phyloP scores from a whole-genome alignment of 106 monocot species.

The Acorus calamus region DNA sequence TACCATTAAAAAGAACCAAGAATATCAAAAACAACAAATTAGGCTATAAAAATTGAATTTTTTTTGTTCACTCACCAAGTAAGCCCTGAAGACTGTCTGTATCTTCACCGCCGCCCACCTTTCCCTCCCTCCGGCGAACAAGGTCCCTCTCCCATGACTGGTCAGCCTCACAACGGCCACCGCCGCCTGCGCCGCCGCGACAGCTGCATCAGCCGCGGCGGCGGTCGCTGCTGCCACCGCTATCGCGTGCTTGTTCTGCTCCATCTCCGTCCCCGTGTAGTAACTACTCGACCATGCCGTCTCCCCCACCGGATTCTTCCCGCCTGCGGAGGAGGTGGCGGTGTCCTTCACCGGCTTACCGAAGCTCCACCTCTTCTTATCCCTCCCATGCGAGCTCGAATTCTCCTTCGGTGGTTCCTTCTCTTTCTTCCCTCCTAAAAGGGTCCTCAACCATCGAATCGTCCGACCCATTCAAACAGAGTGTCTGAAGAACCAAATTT shows the following conservation, averaged over 20 bases:
- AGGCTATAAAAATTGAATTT: too few relatives aligned
- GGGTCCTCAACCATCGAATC: constrained; percentile 54
- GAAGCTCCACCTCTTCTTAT: constrained; percentile 85
- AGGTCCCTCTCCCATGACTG: constrained; percentile 6
- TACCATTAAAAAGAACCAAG: neutral
- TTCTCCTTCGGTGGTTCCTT: constrained; percentile 8
- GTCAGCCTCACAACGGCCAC: constrained; percentile 21
- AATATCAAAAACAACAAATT: neutral
- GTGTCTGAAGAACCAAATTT: neutral
- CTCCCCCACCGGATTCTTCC: neutral
- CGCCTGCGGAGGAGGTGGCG: neutral
- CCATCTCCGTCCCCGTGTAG: neutral
- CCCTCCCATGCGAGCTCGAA: constrained; percentile 10
- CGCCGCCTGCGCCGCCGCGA: constrained; percentile 72
- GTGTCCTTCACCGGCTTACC: constrained; percentile 34
- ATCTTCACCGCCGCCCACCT: constrained; percentile 19
- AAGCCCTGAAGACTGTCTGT: constrained; percentile 18
- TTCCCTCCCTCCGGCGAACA: constrained; percentile 6
- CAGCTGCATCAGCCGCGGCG: constrained; percentile 74
- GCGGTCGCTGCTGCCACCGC: constrained; percentile 8
- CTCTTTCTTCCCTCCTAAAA: constrained; percentile 48
- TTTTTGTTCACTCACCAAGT: constrained; percentile 4
- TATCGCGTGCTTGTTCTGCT: constrained; percentile 2
- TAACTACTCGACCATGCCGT: neutral
- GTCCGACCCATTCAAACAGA: constrained; percentile 48